Conservation (phyloP, 345 rosid species). For the Pistacia integerrima region DNA sequence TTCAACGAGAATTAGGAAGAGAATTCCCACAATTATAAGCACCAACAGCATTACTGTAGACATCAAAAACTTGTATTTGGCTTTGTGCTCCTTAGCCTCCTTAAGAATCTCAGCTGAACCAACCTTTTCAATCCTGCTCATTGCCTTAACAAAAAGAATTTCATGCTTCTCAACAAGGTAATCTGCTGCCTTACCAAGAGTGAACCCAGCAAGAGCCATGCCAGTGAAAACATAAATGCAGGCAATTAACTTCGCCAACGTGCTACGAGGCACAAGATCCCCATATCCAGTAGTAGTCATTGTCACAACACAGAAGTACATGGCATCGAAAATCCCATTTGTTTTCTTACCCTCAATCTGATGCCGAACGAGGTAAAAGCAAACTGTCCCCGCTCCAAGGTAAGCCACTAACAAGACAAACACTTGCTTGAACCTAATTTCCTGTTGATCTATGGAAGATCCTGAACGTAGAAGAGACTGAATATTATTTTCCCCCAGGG, state of each 20-base stretch:
- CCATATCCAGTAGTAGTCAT: slow-evolving; percentile 67
- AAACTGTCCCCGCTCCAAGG: slow-evolving; percentile 43
- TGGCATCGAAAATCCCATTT: slow-evolving; percentile 47
- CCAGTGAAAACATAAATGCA: slow-evolving; percentile 48
- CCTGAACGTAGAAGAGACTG: slow-evolving; percentile 17
- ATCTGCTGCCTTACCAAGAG: slow-evolving; percentile 57
- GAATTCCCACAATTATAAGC: slow-evolving; percentile 37
- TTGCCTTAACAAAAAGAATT: slow-evolving; percentile 39
- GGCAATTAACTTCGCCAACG: slow-evolving; percentile 43
- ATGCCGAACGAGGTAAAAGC: slow-evolving; percentile 43
- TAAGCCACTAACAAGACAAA: slow-evolving; percentile 28
- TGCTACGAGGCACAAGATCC: slow-evolving; percentile 50
- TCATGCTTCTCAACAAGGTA: slow-evolving; percentile 55
- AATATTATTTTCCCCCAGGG: slow-evolving; percentile 17
- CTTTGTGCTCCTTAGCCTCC: slow-evolving; percentile 39
- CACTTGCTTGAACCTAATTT: slow-evolving; percentile 30
- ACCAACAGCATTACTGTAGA: slow-evolving; percentile 27
- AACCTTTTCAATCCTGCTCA: slow-evolving; percentile 31
- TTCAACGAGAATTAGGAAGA: slow-evolving; percentile 39
- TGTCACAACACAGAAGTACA: slow-evolving; percentile 56
- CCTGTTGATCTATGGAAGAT: slow-evolving; percentile 18
- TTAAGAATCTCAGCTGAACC: slow-evolving; percentile 34
- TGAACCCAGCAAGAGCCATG: slow-evolving; percentile 47
- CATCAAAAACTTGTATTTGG: slow-evolving; percentile 35
- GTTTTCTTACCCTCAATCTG: slow-evolving; percentile 56